Conservation (phyloP, 177 flowering plant species). For the Vitis hybrid region DNA sequence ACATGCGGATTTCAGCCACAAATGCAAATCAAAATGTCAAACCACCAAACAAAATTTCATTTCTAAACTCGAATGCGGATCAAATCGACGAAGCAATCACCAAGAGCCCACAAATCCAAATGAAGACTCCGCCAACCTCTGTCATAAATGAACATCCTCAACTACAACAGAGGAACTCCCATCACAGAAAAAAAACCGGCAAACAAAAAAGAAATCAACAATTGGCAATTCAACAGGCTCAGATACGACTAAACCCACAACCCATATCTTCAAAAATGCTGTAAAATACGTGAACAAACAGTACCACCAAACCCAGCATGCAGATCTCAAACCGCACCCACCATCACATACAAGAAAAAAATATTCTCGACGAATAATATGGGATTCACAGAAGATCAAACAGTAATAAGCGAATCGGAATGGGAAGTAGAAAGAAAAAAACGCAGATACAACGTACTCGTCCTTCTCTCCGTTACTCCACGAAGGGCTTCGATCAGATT, state of each 20-base stretch:
- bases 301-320: slow-evolving; percentile 7
- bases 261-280: background rate
- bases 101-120: background rate
- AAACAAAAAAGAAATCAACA: background rate
- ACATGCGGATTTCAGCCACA: background rate
- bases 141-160: background rate
- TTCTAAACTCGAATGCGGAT: background rate
- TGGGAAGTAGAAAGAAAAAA: slow-evolving; percentile 2
- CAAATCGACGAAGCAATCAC: background rate
- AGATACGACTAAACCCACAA: too few species aligned
- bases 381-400: background rate
- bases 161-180: background rate
- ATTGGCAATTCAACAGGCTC: too few species aligned
- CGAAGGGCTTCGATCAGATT: slow-evolving; percentile 55
- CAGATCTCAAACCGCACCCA: slow-evolving; percentile 1
- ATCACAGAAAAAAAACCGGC: background rate
- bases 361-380: too few species aligned
- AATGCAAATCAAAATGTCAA: slow-evolving; percentile 4
- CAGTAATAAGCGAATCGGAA: background rate
- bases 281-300: background rate
- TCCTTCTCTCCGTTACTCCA: slow-evolving; percentile 42
- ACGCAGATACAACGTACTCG: slow-evolving; percentile 42
- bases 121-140: slow-evolving; percentile 2
- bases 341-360: background rate
- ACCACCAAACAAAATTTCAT: background rate